A percentile compares a stretch with the other conserved stretches of the same genome.
These are phyloP conservation scores for Hypsizygus marmoreus DNA, from an alignment of 768 basidiomycete species.

Conservation along the genomic window DNA sequence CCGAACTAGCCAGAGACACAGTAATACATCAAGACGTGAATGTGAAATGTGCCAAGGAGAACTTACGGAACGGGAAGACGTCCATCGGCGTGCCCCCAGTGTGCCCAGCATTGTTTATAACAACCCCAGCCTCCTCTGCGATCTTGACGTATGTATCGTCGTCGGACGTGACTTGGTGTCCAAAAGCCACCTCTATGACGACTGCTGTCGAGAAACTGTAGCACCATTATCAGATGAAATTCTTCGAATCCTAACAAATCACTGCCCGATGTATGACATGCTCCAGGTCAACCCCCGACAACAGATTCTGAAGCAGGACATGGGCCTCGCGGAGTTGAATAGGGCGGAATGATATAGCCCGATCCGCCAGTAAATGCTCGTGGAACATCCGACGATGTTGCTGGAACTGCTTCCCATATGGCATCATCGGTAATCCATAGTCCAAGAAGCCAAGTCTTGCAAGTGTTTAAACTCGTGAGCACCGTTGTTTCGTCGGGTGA, in stretches of 20 bases:
- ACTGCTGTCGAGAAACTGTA: slow-evolving; percentile 15
- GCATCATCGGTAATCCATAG: no score
- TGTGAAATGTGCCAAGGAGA: no score
- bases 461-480: slow-evolving; percentile 11
- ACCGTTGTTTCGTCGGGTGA: no score
- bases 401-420: slow-evolving; percentile 16
- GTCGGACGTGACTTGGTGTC: slow-evolving; percentile 29
- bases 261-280: slow-evolving; percentile 31
- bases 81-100: slow-evolving; percentile 19
- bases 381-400: slow-evolving; percentile 19
- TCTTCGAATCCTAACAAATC: neutral
- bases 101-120: slow-evolving; percentile 24
- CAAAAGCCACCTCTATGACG: slow-evolving; percentile 31
- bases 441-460: slow-evolving; percentile 10
- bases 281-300: slow-evolving; percentile 20
- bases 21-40: neutral
- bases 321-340: slow-evolving; percentile 30
- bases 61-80: slow-evolving; percentile 28
- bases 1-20: slow-evolving; percentile 18
- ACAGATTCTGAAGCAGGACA: slow-evolving; percentile 28
- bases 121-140: slow-evolving; percentile 30
- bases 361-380: slow-evolving; percentile 16
- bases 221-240: neutral
- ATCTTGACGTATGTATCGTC: slow-evolving; percentile 40
- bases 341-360: slow-evolving; percentile 20